Percentiles rank a stretch among this genome's conserved stretches.
phyloP scores from a whole-genome alignment of 179 eudicot species.

The Camellia oleifera region DNA sequence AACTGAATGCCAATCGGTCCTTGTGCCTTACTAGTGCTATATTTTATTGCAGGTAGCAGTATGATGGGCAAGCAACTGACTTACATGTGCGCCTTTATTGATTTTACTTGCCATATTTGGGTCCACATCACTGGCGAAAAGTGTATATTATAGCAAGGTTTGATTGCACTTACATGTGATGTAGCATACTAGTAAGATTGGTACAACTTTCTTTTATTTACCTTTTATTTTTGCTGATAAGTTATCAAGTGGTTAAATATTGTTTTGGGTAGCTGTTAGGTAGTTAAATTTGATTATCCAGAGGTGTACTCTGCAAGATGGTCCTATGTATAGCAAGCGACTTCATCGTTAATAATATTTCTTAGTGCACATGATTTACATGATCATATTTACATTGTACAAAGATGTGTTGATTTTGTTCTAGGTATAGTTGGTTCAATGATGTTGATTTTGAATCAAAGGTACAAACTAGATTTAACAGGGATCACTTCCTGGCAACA shows the following conservation, averaged over 20 bases:
- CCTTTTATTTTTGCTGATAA: not conserved
- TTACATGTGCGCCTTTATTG: not conserved
- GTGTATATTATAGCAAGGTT: not conserved
- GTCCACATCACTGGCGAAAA: not conserved
- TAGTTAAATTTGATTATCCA: not conserved
- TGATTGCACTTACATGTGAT: conserved; percentile 1
- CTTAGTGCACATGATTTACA: not conserved
- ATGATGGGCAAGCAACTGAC: not conserved
- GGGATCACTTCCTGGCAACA: too few relatives aligned
- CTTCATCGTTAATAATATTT: not conserved
- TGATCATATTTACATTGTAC: not conserved
- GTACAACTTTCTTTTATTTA: not conserved
- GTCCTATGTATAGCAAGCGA: not conserved
- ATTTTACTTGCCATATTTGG: not conserved
- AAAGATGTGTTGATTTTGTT: not conserved
- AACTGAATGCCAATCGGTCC: not conserved
- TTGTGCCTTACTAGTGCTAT: not conserved
- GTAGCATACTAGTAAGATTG: not conserved
- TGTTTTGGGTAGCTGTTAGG: conserved; percentile 6
- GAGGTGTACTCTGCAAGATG: not conserved
- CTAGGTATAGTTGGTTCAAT: not conserved
- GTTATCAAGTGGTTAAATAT: not conserved
- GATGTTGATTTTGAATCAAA: not conserved
- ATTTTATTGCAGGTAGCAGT: conserved; percentile 10
- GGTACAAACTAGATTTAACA: too few relatives aligned